Percentiles rank a stretch among this genome's conserved stretches.
Conservation (phyloP, 371 early-diverging fungal genomes). For the Mortierella sp. region DNA sequence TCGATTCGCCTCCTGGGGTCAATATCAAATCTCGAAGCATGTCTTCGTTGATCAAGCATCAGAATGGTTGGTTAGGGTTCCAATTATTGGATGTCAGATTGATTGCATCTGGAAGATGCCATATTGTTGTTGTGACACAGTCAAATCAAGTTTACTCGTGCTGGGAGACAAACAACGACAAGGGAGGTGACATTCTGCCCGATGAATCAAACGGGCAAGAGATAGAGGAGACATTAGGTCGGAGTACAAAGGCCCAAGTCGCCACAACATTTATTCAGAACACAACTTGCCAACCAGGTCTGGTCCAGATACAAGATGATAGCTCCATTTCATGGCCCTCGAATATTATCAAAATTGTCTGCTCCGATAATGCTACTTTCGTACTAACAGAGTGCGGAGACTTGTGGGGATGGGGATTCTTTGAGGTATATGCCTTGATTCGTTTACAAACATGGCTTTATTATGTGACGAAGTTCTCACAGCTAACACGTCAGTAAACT, state of each 20-base stretch:
- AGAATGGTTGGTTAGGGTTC: constrained; percentile 38
- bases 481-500: background rate
- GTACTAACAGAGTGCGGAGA: constrained; percentile 35
- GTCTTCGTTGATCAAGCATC: constrained; percentile 30
- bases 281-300: constrained; percentile 31
- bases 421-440: constrained; percentile 19
- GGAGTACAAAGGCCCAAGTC: constrained; percentile 9
- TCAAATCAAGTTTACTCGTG: constrained; percentile 40
- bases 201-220: background rate
- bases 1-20: background rate
- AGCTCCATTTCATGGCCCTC: constrained; percentile 1
- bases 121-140: constrained; percentile 33
- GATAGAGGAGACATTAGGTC: constrained; percentile 28
- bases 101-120: constrained; percentile 30
- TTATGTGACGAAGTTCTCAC: background rate
- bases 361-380: constrained; percentile 41
- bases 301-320: constrained; percentile 18
- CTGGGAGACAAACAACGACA: constrained; percentile 26
- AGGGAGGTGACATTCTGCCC: background rate
- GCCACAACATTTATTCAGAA: constrained; percentile 16
- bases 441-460: background rate
- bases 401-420: constrained; percentile 50
- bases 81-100: constrained; percentile 25
- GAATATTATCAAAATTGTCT: constrained; percentile 26
- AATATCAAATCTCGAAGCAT: constrained; percentile 34